Base-by-base conservation (phyloP, 768 basidiomycete species). In the Pisolithus microcarpus region DNA sequence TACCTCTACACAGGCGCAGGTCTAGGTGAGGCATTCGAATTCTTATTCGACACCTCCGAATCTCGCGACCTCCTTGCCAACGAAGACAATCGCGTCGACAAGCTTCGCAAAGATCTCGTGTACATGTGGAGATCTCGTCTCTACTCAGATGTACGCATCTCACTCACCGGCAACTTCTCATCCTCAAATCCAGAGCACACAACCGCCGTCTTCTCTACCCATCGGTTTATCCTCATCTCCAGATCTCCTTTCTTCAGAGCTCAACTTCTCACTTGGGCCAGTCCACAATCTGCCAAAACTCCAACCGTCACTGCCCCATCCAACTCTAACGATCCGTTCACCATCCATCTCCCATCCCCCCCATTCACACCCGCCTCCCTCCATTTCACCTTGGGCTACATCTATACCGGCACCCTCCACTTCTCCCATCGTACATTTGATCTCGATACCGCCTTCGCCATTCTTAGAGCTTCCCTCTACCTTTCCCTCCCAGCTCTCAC, bases 101-200 rank as follows among this genome's bases (percentile, higher is more conserved):
- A 92, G 69, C 79, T 96, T 9, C 81, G 91, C 53, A 91, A 91
- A 67, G 95, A 97, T 62, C 76, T 96, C 26, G 88, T 94, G 21
- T 96, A 86, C 73, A 95, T 93, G 91, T 97, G 94, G 95, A 74
- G 95, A 30, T 89, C 87, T 11, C 82, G 92, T 45, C 81, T 98
- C 16, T 98, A 93, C 65, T 90, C 91, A 2, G 95, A 98, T 66
- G 81, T 95, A 21, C 81, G 86, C 48, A 84, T 98, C 49, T 77
- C 85, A 0, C 78, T 94, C 53, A 79, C 81, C 0, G 84, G 84
- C 44, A 81, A 76, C 51, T 84, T 82, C 58, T 82, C 79, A 1
- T 79, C 82, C 1, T 64, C 75, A 1, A 77, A 78, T 50, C 81
- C 83, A 50, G 85, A 87, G 51, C 78, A 73, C 49, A 78, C 84